Base-by-base conservation (phyloP, 192 early-diverging fungal species). In the Paraglomus occultum region DNA sequence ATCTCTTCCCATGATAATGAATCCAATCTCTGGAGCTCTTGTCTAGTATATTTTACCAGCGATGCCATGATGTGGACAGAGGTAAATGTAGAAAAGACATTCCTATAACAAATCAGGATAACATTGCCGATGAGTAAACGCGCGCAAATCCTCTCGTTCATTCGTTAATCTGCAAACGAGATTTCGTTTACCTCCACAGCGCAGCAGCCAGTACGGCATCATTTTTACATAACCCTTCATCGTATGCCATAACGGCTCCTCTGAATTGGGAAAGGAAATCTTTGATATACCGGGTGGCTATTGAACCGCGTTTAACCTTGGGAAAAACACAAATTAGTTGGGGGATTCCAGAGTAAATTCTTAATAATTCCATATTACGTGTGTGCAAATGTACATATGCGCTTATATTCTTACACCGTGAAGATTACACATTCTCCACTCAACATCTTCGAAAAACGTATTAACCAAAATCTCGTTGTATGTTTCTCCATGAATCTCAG, bases 161-260 rank as follows among this genome's bases (percentile, higher is more conserved):
- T 15, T 48, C 52, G 20, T 44, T 14, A 54, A 42, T 18, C 8
- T 38, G 40, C 10, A 44, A 17, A 9, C 0, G 22, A 60, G 5
- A 14, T 1, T 15, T 53, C 18, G 38, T 17, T 58, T 82, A 84
- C 82, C 84, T 77, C 94, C 94, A 98, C 48, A 98, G 78, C 6
- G 96, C 96, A 31, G 90, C 87, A 8, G 93, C 95, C 67, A 98
- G 80, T 63, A 93, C 85, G 12, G 92, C 90, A 72, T 98, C 94
- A 14, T 91, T 88, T 51, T 86, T 83, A 60, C 88, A 87, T 75
- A 97, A 84, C 6, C 91, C 95, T 74, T 98, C 94, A 72, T 98
- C 96, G 60, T 95, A 91, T 8, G 95, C 92, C 69, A 97, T 82
- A 18, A 91, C 88, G 15, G 90, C 87, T 57, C 96, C 96, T 70